Base-by-base conservation (phyloP, 1,139 yeast genomes). In the Lodderomyces pseudojiufengensis region DNA sequence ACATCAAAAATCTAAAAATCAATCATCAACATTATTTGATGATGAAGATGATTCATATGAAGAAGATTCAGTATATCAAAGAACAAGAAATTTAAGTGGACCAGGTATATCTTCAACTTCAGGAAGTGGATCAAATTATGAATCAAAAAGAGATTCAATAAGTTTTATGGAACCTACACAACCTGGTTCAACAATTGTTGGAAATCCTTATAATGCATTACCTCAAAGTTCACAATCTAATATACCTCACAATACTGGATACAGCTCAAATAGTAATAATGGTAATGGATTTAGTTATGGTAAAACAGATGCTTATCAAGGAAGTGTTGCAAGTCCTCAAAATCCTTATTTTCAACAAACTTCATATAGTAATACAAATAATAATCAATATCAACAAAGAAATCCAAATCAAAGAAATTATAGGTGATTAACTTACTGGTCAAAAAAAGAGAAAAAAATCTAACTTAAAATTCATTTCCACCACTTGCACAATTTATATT, bases 171-270 rank as follows among this genome's bases (percentile, higher is more conserved):
- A 66, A 43, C 72, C 75, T 14, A 68, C 71, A 4, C 65, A 68
- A 42, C 74, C 73, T 7, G 51, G 63, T 3, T 65, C 73, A 14
- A 69, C 75, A 6, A 65, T 70, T 21, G 68, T 62, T 3, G 75
- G 76, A 1, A 63, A 68, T 44, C 65, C 73, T 6, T 50, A 55
- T 23, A 58, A 59, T 41, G 72, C 64, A 9, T 27, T 36, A 11
- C 40, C 39, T 25, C 31, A 32, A 27, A 25, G 21, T 21, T 16
- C 33, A 13, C 21, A 18, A 18, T 18, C 20, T 5, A 18, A 18
- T 18, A 18, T 18, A 11, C 40, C 39, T 25, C 31, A 32, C 24
- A 25, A 18, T 21, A 13, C 22, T 31, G 23, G 36, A 30, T 10
- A 25, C 23, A 5, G 13, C n/a, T 14, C 28, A 16, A 28, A n/a